A percentile compares a stretch with the other conserved stretches of the same genome.
These are phyloP conservation scores for Starmerella vitae DNA, from an alignment of 805 yeast genomes.

Conservation along the genomic window DNA sequence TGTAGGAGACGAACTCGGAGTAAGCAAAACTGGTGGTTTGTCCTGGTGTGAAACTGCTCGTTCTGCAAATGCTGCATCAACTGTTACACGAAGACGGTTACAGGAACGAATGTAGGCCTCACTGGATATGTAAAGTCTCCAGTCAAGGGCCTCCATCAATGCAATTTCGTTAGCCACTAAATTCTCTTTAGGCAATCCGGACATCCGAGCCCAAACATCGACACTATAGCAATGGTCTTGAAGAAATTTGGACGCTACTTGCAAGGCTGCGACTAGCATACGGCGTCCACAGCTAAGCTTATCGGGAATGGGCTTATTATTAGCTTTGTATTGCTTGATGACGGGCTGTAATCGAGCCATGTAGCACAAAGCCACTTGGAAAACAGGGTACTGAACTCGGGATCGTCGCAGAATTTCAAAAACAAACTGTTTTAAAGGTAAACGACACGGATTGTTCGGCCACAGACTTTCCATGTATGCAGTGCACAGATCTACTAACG, in stretches of 20 bases:
- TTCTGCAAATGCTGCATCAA: constrained; percentile 5
- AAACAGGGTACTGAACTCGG: constrained; percentile 44
- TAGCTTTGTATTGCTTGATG: constrained; percentile 2
- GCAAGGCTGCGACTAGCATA: constrained; percentile 51
- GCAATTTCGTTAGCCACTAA: constrained; percentile 41
- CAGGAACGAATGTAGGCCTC: constrained; percentile 16
- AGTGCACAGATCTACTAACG: constrained; percentile 15
- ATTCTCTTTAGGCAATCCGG: constrained; percentile 45
- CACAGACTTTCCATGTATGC: constrained; percentile 13
- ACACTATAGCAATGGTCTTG: constrained; percentile 62
- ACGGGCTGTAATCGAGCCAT: constrained; percentile 35
- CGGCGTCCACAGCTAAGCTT: constrained; percentile 44
- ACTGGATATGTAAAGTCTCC: constrained; percentile 41
- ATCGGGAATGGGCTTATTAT: constrained; percentile 5
- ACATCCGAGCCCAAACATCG: constrained; percentile 59
- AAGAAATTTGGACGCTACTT: constrained; percentile 57
- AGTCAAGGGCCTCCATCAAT: constrained; percentile 42
- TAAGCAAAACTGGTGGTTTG: not conserved
- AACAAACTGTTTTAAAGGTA: constrained; percentile 29
- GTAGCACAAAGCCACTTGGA: constrained; percentile 57
- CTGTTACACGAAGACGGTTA: constrained; percentile 9
- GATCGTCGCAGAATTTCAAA: constrained; percentile 35
- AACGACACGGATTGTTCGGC: constrained; percentile 12
- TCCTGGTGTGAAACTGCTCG: not conserved
- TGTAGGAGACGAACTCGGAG: not conserved